Base-by-base conservation (phyloP, 495 filamentous ascomycete species). In the Glonium stellatum region DNA sequence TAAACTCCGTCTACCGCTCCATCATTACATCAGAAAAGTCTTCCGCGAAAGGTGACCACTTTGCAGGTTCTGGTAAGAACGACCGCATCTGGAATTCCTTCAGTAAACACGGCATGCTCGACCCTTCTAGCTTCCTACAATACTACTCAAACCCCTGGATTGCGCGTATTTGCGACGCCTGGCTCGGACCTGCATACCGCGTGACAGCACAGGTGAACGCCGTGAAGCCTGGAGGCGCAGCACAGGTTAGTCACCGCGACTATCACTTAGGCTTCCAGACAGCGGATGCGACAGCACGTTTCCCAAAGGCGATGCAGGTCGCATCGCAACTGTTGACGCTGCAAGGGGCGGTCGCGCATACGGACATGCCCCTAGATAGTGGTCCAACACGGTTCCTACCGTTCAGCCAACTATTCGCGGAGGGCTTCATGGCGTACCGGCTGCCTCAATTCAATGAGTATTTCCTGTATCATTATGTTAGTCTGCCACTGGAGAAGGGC, bases 41-140 rank as follows among this genome's bases (percentile, higher is more conserved):
- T 44, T 55, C 64, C 12, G 31, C 49, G 21, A 77, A 76, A 64
- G 81, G 80, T 58, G 81, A 83, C 72, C 81, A 82, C 59, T 82
- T 82, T 71, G 76, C 79, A 22, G 65, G 69, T 10, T 58, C 70
- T 42, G 76, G 74, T 47, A 66, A 68, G 31, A 83, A 83, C 65
- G 69, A 74, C 53, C 76, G 81, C 25, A 82, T 82, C 67, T 84
- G 79, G 80, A 84, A 82, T 71, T 75, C 78, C 41, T 81, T 84
- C 69, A 70, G 71, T 62, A 84, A 84, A 62, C 80, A 83, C 64
- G 74, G 71, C 60, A 62, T 74, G 27, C 59, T 67, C 3, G 75
- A 79, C 57, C 77, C 79, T 0, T 21, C 44, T 51, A 76, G 73
- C 5, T 84, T 83, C 69, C 31, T 76, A 0, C 55, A 65, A 4